A percentile compares a stretch with the other conserved stretches of the same genome.
phyloP scores from a whole-genome alignment of 345 rosid species.

The Acer campestre region DNA sequence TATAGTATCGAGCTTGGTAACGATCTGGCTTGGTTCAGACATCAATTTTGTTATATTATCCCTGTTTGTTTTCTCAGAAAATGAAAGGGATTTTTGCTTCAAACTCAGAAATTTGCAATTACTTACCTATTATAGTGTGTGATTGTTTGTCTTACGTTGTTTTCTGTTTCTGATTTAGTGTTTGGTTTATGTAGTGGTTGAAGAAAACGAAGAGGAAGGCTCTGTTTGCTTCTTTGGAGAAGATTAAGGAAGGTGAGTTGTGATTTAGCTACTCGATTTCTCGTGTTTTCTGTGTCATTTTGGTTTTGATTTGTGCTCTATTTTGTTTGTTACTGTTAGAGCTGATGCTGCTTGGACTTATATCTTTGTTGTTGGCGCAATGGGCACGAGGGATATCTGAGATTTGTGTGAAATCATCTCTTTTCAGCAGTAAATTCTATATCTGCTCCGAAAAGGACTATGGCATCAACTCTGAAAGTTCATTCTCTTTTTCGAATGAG shows the following conservation, averaged over 20 bases:
- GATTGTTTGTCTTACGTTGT: not conserved
- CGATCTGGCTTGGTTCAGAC: not conserved
- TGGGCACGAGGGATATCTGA: conserved; percentile 89
- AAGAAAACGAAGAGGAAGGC: conserved; percentile 87
- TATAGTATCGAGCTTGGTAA: not conserved
- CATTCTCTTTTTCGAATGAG: conserved; percentile 42
- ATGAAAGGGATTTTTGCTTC: not conserved
- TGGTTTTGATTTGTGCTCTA: conserved; percentile 1
- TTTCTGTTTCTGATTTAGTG: not conserved
- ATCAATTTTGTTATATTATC: not conserved
- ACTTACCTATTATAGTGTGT: not conserved
- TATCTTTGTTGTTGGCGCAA: conserved; percentile 90
- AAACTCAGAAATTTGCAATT: too few relatives aligned
- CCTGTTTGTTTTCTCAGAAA: not conserved
- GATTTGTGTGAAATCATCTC: conserved; percentile 85
- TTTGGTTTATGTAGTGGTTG: conserved; percentile 62
- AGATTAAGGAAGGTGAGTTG: conserved; percentile 81
- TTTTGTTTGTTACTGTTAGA: conserved; percentile 49
- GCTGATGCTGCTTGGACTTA: conserved; percentile 95
- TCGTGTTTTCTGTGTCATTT: not conserved
- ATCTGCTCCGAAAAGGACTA: conserved; percentile 75
- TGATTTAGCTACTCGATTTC: not conserved
- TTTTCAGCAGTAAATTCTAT: conserved; percentile 81
- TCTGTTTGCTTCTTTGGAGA: conserved; percentile 80
- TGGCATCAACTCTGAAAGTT: conserved; percentile 40